Base-by-base conservation (phyloP, 148 eudicot genomes). In the Cornus controversa region DNA sequence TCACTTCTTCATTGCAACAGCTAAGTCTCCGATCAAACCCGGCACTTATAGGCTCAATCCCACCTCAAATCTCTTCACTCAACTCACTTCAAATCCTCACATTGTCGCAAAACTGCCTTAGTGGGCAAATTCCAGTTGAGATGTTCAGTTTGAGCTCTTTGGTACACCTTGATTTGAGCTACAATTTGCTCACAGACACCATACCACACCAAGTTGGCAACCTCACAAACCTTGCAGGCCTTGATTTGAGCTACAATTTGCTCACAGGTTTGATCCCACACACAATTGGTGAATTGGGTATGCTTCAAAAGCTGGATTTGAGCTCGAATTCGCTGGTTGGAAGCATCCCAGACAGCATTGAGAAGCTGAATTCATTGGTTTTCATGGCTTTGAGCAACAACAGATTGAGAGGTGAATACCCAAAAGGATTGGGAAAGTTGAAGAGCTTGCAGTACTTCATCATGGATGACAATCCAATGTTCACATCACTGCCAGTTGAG, bases 391-490 rank as follows among this genome's bases (percentile, higher is more conserved):
- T 93, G 53, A 91, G 92, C 84, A 84, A 83, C 78, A 93, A 93
- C 73, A 81, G 66, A 23, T 75, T 93, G 4, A 24, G 73, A 5
- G 93, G 95, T 3, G 69, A 13, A 0, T 80, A 90, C 75, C 93
- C 92, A 3, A 78, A 22, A 15, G 91, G 90, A 11, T 5, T 93
- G 6, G 71, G 28, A 3, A 80, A 87, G 15, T 63, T 93, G 76
- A 78, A 77, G 29, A 86, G 80, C 53, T 75, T 93, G 71, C 91
- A 91, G 74, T 90, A 91, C 73, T 87, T 91, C 50, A 79, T 93
- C 8, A 90, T 93, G 92, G 95, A 93, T 34, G 89, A 87, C 28
- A 93, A 93, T 71, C 91, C 92, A 26, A 88, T 91, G 91, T 87
- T 78, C 53, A 83, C 84, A n/a, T 8, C 83, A 23, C 75, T 93